These are phyloP conservation scores for Protomyces inouyei DNA, from an alignment of 1,139 yeast species.

Conservation along the genomic window DNA sequence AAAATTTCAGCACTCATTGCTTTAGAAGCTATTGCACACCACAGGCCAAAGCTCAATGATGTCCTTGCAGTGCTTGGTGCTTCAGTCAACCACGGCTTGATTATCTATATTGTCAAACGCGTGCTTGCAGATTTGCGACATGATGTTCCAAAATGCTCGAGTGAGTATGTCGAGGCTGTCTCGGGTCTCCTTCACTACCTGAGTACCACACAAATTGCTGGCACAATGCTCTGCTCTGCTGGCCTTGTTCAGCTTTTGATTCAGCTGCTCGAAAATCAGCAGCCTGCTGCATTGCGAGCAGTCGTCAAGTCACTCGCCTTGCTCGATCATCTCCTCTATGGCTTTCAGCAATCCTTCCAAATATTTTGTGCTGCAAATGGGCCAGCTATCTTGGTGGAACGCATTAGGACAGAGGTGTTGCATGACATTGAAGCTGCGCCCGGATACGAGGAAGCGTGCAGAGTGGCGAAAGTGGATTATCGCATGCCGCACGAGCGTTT, in stretches of 20 bases:
- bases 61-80: constrained; percentile 81
- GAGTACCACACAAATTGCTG: constrained; percentile 28
- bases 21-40: constrained; percentile 64
- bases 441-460: not conserved
- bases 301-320: constrained; percentile 56
- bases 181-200: constrained; percentile 35
- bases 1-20: constrained; percentile 61
- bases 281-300: constrained; percentile 34
- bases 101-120: constrained; percentile 66
- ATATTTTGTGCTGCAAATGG: constrained; percentile 68
- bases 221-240: constrained; percentile 45
- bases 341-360: constrained; percentile 48
- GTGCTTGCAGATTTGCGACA: constrained; percentile 50
- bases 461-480: constrained; percentile 46
- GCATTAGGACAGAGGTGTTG: constrained; percentile 63
- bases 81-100: constrained; percentile 76
- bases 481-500: constrained; percentile 62
- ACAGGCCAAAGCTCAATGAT: constrained; percentile 70
- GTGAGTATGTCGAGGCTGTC: constrained; percentile 29
- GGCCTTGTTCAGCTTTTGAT: constrained; percentile 67
- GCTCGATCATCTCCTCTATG: constrained; percentile 52
- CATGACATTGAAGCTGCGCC: constrained; percentile 35
- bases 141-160: constrained; percentile 37
- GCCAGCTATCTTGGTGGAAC: constrained; percentile 55
- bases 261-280: constrained; percentile 54